These are phyloP conservation scores for Blastocystis sp. DNA, from an alignment of 352 stramenopile genomes.

Conservation along the genomic window DNA sequence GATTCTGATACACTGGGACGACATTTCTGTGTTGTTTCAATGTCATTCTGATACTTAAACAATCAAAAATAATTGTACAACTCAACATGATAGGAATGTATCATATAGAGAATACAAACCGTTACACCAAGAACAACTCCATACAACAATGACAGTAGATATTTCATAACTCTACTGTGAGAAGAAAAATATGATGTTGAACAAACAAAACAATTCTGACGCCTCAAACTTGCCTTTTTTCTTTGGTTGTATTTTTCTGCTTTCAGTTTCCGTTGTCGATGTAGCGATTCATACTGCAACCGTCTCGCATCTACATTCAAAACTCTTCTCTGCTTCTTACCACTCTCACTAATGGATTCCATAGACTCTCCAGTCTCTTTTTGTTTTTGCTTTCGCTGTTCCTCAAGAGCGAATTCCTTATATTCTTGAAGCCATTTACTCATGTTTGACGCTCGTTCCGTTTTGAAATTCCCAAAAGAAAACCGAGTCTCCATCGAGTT, in stretches of 20 bases:
- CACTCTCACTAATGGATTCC: too few relatives aligned
- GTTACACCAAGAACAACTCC: too few relatives aligned
- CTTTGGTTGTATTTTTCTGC: conserved; percentile 37
- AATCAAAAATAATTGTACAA: too few relatives aligned
- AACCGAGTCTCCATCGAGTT: not conserved
- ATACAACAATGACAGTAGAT: too few relatives aligned
- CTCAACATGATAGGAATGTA: too few relatives aligned
- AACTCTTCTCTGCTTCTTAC: not conserved
- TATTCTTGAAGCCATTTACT: conserved; percentile 39
- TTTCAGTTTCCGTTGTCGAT: not conserved
- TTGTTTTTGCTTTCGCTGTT: not conserved
- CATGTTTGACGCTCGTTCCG: not conserved
- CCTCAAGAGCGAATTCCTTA: not conserved
- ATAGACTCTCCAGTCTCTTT: not conserved
- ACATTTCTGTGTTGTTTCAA: not conserved
- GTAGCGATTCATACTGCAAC: not conserved
- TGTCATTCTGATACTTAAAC: not conserved
- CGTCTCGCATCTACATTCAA: not conserved
- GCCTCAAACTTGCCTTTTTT: not conserved
- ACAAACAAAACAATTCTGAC: not conserved
- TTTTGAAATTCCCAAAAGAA: conserved; percentile 11
- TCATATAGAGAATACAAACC: too few relatives aligned
- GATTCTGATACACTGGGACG: not conserved
- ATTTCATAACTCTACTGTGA: too few relatives aligned
- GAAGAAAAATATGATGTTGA: not conserved